Evolutionary conservation across 2,329 filamentous ascomycete species (phyloP), one percentile per base, ranked within the genome.

Genomic region (Aaosphaeria pasadenensis): DNA sequence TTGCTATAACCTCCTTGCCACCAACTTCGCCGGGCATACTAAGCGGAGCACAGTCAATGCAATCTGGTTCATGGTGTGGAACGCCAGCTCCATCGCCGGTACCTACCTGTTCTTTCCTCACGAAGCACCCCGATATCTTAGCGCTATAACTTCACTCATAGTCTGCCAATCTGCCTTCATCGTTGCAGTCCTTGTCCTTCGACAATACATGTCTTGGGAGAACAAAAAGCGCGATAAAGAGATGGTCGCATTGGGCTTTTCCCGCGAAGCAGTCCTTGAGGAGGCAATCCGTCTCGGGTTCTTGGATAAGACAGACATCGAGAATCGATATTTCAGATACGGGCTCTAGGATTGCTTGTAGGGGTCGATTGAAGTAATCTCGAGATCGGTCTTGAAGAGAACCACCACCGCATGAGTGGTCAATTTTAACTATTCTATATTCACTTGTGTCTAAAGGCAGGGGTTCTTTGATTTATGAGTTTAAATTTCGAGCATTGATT

Each of bases 261-360:
- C 17, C 17, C 17, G 17, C 2, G 3, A 24, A 3, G 17, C 17
- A 24, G 17, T 24, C 2, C 3, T 24, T 24, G 17, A 24, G 17
- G 17, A 24, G 17, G 17, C 17, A 24, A 24, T 24, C 3, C 17
- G 17, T 24, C 17, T 24, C 17, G 3, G 17, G 17, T 24, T 24
- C 17, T 3, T 24, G 46, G 41, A 48, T 39, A 33, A 43, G 41
- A 43, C 46, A 30, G 46, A 48, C 39, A 48, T 31, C 11, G 46
- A 44, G 41, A 44, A 48, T 35, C 43, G 43, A 41, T 17, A 38
- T 30, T 48, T 43, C 33, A 38, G 46, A 33, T 44, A 48, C 31
- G 41, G 38, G 31, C n/a, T 39, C 11, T 46, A 46, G 44, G 17
- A 3, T 24, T 24, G 17, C 3, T 24, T 24, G 17, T 24, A 24